Conservation (phyloP, 495 filamentous ascomycete genomes). For the Penicillium fimorum region DNA sequence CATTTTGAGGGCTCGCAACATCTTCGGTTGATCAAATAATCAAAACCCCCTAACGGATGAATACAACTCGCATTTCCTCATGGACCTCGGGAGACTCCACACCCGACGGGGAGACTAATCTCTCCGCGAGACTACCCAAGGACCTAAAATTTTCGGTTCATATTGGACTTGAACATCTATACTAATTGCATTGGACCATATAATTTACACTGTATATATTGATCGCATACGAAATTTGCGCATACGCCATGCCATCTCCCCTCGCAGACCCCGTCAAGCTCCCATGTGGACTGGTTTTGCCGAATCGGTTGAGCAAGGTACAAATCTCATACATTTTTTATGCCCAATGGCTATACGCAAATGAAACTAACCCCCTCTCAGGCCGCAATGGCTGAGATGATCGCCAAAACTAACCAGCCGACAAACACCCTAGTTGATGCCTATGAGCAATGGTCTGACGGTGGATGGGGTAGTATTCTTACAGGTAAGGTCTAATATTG, state of each 20-base stretch:
- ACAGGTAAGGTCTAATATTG: conserved; percentile 27
- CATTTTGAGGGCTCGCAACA: not conserved
- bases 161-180: too few species aligned
- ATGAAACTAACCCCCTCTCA: conserved; percentile 13
- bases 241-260: conserved; percentile 28
- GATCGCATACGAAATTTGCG: not conserved
- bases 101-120: conserved; percentile 23
- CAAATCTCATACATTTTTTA: not conserved
- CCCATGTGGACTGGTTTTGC: conserved; percentile 50
- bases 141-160: not conserved
- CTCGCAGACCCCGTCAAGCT: conserved; percentile 46
- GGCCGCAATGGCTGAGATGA: conserved; percentile 51
- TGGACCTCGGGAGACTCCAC: not conserved
- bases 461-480: conserved; percentile 51
- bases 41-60: not conserved
- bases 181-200: not conserved
- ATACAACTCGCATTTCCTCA: not conserved
- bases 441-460: conserved; percentile 51
- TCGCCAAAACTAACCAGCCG: conserved; percentile 36
- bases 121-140: conserved; percentile 21
- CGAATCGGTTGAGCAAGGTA: conserved; percentile 55
- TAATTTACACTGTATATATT: not conserved
- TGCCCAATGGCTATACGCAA: not conserved
- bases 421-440: conserved; percentile 34
- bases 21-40: not conserved